phyloP scores from a whole-genome alignment of 2,329 filamentous ascomycete species.

The Fusarium zealandicum region DNA sequence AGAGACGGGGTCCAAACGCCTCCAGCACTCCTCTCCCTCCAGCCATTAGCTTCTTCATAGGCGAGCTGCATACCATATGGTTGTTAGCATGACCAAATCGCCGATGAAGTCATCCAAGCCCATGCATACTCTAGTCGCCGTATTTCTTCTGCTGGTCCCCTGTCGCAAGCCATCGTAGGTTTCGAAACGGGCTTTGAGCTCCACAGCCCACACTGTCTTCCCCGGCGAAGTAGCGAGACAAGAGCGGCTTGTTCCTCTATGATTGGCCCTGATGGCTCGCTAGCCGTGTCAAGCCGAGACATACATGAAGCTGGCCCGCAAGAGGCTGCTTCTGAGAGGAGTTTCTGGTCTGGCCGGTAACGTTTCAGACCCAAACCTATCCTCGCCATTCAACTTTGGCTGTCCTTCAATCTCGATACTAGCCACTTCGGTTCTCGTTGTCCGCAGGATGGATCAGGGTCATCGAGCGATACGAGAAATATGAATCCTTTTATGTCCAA shows the following conservation, averaged over 20 bases:
- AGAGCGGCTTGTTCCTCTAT: constrained; percentile 14
- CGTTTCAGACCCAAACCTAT: constrained; percentile 19
- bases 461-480: constrained; percentile 20
- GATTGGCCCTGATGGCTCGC: constrained; percentile 22
- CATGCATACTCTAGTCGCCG: not conserved
- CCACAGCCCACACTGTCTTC: constrained; percentile 20
- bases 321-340: not conserved
- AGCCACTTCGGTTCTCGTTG: not conserved
- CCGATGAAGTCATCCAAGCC: constrained; percentile 5
- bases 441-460: constrained; percentile 8
- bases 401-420: constrained; percentile 20
- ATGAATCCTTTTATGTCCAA: constrained; percentile 11
- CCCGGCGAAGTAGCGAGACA: constrained; percentile 18
- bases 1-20: not conserved
- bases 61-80: constrained; percentile 6
- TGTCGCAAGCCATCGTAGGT: constrained; percentile 11
- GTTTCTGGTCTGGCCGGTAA: constrained; percentile 3
- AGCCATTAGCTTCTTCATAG: not conserved
- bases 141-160: constrained; percentile 18
- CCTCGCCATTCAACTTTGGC: constrained; percentile 21
- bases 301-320: constrained; percentile 23
- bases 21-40: not conserved
- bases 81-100: not conserved
- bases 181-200: constrained; percentile 11
- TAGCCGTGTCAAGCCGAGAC: constrained; percentile 31